Evolutionary conservation across 2,329 filamentous ascomycete species (phyloP), one percentile per base, ranked within the genome.

Genomic region (Stemphylium vesicarium): DNA sequence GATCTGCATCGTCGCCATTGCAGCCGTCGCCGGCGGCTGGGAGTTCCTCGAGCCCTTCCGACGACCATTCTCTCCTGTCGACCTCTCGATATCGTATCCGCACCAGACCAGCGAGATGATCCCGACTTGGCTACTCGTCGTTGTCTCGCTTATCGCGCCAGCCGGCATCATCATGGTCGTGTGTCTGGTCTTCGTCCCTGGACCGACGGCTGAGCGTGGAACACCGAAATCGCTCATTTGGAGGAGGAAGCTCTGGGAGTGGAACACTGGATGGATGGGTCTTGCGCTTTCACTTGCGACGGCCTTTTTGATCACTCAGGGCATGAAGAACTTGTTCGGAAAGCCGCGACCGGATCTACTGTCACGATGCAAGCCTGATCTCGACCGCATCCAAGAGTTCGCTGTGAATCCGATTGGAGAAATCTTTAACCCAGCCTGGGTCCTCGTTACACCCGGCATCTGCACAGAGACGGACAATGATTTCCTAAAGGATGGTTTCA

Each of bases 161-260:
- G 85, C 85, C 26, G 75, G 82, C 55, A 79, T 92, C 60, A 88
- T 96, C 65, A 75, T 89, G 46, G 33, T 92, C 47, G 82, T 94
- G 53, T 85, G 85, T 36, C 75, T 96, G 13, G 55, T 85, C 9
- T 76, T 94, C 63, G 86, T 95, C 0, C 92, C 92, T 1, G 91
- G 90, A 3, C 82, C 85, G 5, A 88, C 87, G 1, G 86, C 88
- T 0, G 83, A 85, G 13, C 80, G 80, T 37, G 81, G 83, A 16
- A 87, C 88, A 0, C 86, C 90, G 1, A 82, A 82, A 60, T 75
- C 82, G 4, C 77, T 91, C 49, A 81, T 93, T 39, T 92, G 91
- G 87, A 85, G 85, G 71, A 84, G 91, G 62, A 96, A 95, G 77
- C 74, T 96, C 1, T 97, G 94, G 92, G 93, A 97, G 75, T 87